These are phyloP conservation scores for Capsicum chinense DNA, from an alignment of 257 asterid species.

Conservation along the genomic window DNA sequence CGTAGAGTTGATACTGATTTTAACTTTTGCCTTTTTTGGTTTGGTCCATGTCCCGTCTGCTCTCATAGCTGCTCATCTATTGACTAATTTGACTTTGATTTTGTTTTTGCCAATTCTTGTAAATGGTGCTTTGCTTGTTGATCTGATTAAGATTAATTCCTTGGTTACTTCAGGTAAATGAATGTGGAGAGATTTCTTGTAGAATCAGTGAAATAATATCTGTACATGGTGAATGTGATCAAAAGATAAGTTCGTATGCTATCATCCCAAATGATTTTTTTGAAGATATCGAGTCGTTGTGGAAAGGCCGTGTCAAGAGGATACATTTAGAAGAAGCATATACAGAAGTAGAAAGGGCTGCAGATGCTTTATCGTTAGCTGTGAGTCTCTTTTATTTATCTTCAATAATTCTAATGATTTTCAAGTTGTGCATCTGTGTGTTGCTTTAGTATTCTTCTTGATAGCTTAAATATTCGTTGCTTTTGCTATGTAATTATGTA, in stretches of 20 bases:
- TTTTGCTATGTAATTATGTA: neutral
- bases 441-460: neutral
- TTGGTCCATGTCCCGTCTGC: slow-evolving; percentile 11
- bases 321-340: slow-evolving; percentile 82
- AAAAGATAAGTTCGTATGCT: slow-evolving; percentile 55
- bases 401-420: neutral
- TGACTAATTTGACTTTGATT: neutral
- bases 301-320: slow-evolving; percentile 98
- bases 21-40: neutral
- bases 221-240: slow-evolving; percentile 81
- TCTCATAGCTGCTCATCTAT: neutral
- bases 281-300: slow-evolving; percentile 86
- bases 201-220: slow-evolving; percentile 83
- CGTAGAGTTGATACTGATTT: neutral
- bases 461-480: slow-evolving; percentile 1
- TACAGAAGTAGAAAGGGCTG: slow-evolving; percentile 81
- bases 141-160: slow-evolving; percentile 21
- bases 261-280: slow-evolving; percentile 77
- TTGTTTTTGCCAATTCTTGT: slow-evolving; percentile 25
- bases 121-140: neutral
- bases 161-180: slow-evolving; percentile 61
- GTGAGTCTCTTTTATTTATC: slow-evolving; percentile 52
- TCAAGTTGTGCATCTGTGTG: slow-evolving; percentile 7
- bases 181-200: slow-evolving; percentile 67
- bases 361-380: slow-evolving; percentile 68